Evolutionary conservation across 192 early-diverging fungal genomes (phyloP).

Genomic region (Allomyces macrogynus): DNA sequence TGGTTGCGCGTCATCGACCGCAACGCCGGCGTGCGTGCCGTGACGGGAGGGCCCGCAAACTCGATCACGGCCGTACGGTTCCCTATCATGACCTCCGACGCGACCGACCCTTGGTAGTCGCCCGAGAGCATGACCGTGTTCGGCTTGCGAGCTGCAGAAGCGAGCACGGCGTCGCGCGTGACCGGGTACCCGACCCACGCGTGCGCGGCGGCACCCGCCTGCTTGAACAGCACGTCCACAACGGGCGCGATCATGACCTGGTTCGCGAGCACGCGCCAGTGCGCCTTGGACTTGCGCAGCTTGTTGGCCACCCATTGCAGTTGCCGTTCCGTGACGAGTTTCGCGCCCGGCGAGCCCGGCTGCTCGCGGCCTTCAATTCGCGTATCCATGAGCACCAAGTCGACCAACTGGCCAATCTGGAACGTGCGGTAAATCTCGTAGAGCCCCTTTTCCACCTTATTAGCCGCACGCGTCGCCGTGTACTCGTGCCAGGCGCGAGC

Average conservation of each 20-base stretch:
- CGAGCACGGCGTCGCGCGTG: conserved; percentile 9
- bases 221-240: background rate
- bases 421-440: conserved; percentile 17
- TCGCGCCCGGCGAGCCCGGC: background rate
- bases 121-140: conserved; percentile 10
- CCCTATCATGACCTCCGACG: background rate
- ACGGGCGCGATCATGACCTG: conserved; percentile 16
- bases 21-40: conserved; percentile 4
- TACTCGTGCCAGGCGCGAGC: conserved; percentile 25
- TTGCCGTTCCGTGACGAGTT: background rate
- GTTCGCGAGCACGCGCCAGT: conserved; percentile 19
- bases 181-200: conserved; percentile 13
- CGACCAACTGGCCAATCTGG: conserved; percentile 17
- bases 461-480: conserved; percentile 12
- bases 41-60: conserved; percentile 9
- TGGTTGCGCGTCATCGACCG: too few relatives aligned
- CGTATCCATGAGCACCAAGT: conserved; percentile 20
- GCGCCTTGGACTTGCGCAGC: conserved; percentile 7
- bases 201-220: background rate
- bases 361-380: conserved; percentile 12
- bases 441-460: conserved; percentile 1
- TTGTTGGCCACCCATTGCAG: conserved; percentile 12
- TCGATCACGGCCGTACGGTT: conserved; percentile 3
- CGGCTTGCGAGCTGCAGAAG: conserved; percentile 6
- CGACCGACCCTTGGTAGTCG: background rate